Evolutionary conservation across 768 basidiomycete genomes (phyloP).

Genomic region (Agaricus subrufescens): DNA sequence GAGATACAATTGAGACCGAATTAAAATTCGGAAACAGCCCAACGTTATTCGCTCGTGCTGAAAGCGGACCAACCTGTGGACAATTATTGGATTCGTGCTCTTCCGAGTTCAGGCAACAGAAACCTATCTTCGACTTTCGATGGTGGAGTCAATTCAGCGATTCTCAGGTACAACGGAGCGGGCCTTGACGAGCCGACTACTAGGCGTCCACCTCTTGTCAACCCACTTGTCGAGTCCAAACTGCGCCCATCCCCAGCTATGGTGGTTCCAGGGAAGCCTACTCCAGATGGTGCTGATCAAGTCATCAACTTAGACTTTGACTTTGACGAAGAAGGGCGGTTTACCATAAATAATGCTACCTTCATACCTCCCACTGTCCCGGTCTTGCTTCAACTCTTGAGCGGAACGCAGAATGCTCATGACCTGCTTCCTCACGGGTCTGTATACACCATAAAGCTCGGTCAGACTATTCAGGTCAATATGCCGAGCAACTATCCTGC

Average conservation of each 20-base stretch:
- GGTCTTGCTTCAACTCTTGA: slow-evolving; percentile 55
- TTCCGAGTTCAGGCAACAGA: slow-evolving; percentile 18
- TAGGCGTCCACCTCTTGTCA: slow-evolving; percentile 11
- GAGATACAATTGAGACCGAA: slow-evolving; percentile 25
- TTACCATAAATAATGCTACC: slow-evolving; percentile 2
- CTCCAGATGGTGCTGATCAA: slow-evolving; percentile 36
- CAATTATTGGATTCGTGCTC: slow-evolving; percentile 53
- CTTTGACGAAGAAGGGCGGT: slow-evolving; percentile 3
- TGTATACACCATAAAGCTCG: slow-evolving; percentile 42
- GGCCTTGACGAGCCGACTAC: slow-evolving; percentile 33
- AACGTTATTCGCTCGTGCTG: slow-evolving; percentile 38
- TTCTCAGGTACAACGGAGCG: slow-evolving; percentile 44
- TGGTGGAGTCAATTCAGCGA: slow-evolving; percentile 37
- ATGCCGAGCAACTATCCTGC: slow-evolving; percentile 30
- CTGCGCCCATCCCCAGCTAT: slow-evolving; percentile 32
- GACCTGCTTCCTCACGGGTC: slow-evolving; percentile 47
- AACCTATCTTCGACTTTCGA: slow-evolving; percentile 21
- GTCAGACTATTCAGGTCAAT: slow-evolving; percentile 32
- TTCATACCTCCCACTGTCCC: slow-evolving; percentile 26
- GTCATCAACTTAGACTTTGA: slow-evolving; percentile 28
- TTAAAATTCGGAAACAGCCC: slow-evolving; percentile 18
- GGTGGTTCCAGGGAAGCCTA: slow-evolving; percentile 26
- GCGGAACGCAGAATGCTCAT: slow-evolving; percentile 40
- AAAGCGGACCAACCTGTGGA: slow-evolving; percentile 34
- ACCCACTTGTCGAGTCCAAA: slow-evolving; percentile 29